These are phyloP conservation scores for Pythium myriotylum DNA, from an alignment of 352 stramenopile species.

Conservation along the genomic window DNA sequence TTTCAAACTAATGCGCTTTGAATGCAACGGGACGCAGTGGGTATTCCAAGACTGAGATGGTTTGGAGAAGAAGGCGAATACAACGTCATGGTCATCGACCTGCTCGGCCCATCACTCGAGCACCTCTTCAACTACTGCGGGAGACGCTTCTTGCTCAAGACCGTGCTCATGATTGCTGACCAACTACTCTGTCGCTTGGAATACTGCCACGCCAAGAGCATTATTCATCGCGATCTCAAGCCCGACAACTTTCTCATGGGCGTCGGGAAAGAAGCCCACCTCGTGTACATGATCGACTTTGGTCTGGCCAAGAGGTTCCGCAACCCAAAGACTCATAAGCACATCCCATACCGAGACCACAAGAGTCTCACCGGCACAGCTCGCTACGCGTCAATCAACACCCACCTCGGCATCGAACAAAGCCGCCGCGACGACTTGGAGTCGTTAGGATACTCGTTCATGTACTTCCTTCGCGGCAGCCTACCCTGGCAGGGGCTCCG, in stretches of 20 bases:
- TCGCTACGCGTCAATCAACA: conserved; percentile 98
- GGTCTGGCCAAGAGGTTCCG: conserved; percentile 91
- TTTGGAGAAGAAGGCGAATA: conserved; percentile 99
- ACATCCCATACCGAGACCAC: conserved; percentile 91
- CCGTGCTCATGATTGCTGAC: conserved; percentile 94
- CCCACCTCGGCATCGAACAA: conserved; percentile 98
- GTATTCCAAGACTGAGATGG: conserved; percentile 98
- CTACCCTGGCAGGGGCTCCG: conserved; percentile 98
- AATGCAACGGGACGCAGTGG: no score
- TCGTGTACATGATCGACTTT: conserved; percentile 90
- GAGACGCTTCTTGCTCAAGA: conserved; percentile 94
- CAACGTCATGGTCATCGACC: conserved; percentile 99
- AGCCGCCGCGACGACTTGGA: conserved; percentile 97
- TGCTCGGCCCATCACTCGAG: conserved; percentile 95
- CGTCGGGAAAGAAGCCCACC: conserved; percentile 85
- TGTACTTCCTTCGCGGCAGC: conserved; percentile 94
- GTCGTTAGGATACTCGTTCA: conserved; percentile 95
- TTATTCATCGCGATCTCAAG: conserved; percentile 91
- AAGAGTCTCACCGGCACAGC: conserved; percentile 95
- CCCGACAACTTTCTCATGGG: conserved; percentile 92
- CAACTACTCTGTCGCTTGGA: conserved; percentile 86
- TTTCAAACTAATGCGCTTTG: no score
- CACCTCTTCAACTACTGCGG: conserved; percentile 91
- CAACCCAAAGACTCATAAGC: conserved; percentile 87
- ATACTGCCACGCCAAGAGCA: conserved; percentile 90